Percentiles rank a stretch among this genome's conserved stretches.
Conservation (phyloP, 768 basidiomycete genomes). For the Suillus subluteus region DNA sequence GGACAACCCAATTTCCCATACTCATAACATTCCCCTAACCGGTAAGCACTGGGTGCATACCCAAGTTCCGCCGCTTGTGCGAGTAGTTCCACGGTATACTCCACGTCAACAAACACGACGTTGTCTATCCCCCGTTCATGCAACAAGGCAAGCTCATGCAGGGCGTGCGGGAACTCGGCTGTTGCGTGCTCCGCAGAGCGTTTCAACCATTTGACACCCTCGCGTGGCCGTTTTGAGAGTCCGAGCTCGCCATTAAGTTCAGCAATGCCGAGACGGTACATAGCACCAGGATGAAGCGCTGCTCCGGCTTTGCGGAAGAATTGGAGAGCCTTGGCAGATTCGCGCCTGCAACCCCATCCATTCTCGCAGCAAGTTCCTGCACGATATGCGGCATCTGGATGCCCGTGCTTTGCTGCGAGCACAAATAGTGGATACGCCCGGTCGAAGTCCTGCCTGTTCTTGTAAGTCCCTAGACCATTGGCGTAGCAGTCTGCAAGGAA, state of each 20-base stretch:
- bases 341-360: constrained; percentile 96
- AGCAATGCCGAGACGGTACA: constrained; percentile 95
- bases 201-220: constrained; percentile 99
- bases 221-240: constrained; percentile 83
- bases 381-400: constrained; percentile 93
- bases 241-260: constrained; percentile 96
- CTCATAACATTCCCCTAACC: constrained; percentile 97
- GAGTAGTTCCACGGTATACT: constrained; percentile 92
- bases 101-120: constrained; percentile 94
- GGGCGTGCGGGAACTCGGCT: constrained; percentile 93
- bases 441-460: constrained; percentile 94
- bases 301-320: constrained; percentile 96
- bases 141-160: constrained; percentile 91
- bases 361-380: constrained; percentile 98
- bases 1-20: constrained; percentile 99
- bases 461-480: constrained; percentile 94
- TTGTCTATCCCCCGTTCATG: constrained; percentile 99
- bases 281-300: constrained; percentile 88
- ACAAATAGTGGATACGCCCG: constrained; percentile 95
- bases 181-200: constrained; percentile 93
- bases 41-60: constrained; percentile 94
- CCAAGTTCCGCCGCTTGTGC: constrained; percentile 96
- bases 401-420: constrained; percentile 95
- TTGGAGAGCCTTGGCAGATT: constrained; percentile 87
- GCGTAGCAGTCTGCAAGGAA: constrained; percentile 98